Evolutionary conservation across 345 rosid species (phyloP), one percentile per base, ranked within the genome.

Genomic region (Eucalyptus sp.): DNA sequence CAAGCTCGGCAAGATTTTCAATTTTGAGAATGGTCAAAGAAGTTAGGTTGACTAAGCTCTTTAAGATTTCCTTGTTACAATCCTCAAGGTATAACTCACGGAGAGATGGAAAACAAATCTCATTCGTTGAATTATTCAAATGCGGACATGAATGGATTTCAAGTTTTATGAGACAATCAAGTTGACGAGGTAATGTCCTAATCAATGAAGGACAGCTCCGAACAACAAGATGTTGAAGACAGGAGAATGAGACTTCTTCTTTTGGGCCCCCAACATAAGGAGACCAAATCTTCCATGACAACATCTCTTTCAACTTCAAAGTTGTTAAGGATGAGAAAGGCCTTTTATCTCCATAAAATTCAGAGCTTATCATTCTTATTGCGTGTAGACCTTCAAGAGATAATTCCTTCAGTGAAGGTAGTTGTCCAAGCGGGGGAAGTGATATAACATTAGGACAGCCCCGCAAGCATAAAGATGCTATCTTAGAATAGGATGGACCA

Each of bases 391-490:
- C 71, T 29, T 29, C 33, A 62, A 62, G 71, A 62, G 71, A 62
- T 7, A 62, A 62, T 29, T 62, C 71, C 3, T 62, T 29, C 0
- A 62, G 1, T 3, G 33, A 6, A 29, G 33, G 33, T 62, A 62
- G 71, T 13, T 62, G 71, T 62, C 71, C 71, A 29, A 62, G 33
- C 4, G 5, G 33, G 1, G 71, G 71, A 6, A 62, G 17, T 3
- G 33, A 62, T 62, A 13, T 62, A 62, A 62, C 71, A 29, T 62
- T 29, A 11, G 71, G 9, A 62, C 71, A 62, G 1, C 8, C 71
- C 3, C 0, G 0, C 8, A 62, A 29, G 33, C 37, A 62, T 0
- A 62, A 62, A 13, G 37, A 62, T 18, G 7, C 37, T 6, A 62
- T 29, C 33, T 62, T 62, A 6, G 71, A 62, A 62, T 62, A 62